Evolutionary conservation across 1,284 basidiomycete species (phyloP).

Genomic region (Caloboletus inedulis): DNA sequence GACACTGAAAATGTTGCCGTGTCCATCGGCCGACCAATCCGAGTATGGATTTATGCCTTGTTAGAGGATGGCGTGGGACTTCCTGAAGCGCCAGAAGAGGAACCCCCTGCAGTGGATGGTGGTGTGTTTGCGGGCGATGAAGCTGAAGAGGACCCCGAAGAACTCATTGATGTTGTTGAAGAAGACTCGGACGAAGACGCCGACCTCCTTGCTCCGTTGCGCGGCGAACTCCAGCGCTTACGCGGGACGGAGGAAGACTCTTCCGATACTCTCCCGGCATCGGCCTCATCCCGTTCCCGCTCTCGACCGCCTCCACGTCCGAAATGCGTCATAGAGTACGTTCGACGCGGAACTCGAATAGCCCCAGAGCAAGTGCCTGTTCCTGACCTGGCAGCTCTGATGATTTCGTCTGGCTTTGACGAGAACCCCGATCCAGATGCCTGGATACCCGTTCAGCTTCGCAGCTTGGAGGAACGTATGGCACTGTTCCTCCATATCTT

Average conservation of each 20-base stretch:
- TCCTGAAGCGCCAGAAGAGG: slow-evolving; percentile 33
- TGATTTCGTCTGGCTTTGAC: slow-evolving; percentile 39
- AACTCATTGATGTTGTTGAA: slow-evolving; percentile 61
- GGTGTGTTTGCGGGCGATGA: slow-evolving; percentile 16
- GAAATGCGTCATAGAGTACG: slow-evolving; percentile 60
- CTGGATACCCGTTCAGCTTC: slow-evolving; percentile 42
- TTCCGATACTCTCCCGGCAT: slow-evolving; percentile 26
- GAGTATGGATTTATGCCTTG: slow-evolving; percentile 67
- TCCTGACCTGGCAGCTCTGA: slow-evolving; percentile 44
- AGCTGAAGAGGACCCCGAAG: slow-evolving; percentile 43
- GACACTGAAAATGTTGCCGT: slow-evolving; percentile 62
- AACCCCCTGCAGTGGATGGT: slow-evolving; percentile 7
- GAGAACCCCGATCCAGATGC: slow-evolving; percentile 27
- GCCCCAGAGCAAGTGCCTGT: slow-evolving; percentile 57
- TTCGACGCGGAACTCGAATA: slow-evolving; percentile 68
- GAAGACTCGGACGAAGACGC: slow-evolving; percentile 37
- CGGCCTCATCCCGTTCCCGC: slow-evolving; percentile 34
- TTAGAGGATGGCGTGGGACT: slow-evolving; percentile 65
- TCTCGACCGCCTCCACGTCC: slow-evolving; percentile 28
- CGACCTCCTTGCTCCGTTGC: slow-evolving; percentile 65
- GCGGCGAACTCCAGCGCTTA: slow-evolving; percentile 61
- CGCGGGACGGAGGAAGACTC: slow-evolving; percentile 32
- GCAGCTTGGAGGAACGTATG: slow-evolving; percentile 51
- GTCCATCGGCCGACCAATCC: slow-evolving; percentile 59
- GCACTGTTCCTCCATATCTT: slow-evolving; percentile 56